phyloP scores from a whole-genome alignment of 805 yeast species.

The Lipomyces spencermartinsiae region DNA sequence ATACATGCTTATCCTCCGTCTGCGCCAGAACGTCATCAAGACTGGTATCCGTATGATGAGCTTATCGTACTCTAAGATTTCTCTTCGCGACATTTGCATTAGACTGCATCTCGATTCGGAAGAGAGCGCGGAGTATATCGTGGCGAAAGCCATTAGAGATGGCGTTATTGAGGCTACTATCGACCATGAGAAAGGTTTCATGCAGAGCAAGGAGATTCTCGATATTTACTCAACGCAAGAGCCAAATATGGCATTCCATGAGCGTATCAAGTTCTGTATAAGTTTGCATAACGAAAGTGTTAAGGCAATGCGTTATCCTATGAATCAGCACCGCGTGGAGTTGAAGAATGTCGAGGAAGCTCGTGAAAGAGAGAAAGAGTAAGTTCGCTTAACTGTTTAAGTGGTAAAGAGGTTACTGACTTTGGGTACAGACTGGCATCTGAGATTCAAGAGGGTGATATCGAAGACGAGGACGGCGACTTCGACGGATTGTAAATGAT shows the following conservation, averaged over 20 bases:
- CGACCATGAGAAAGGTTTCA: constrained; percentile 87
- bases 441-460: constrained; percentile 53
- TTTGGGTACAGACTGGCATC: constrained; percentile 46
- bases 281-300: constrained; percentile 89
- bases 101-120: constrained; percentile 91
- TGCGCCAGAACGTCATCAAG: constrained; percentile 96
- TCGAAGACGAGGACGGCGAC: constrained; percentile 51
- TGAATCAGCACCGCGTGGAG: constrained; percentile 57
- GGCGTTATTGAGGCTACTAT: constrained; percentile 96
- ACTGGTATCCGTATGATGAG: constrained; percentile 96
- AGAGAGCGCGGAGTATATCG: constrained; percentile 95
- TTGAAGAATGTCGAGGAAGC: constrained; percentile 60
- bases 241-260: constrained; percentile 89
- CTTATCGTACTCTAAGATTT: constrained; percentile 85
- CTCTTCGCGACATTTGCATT: constrained; percentile 91
- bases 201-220: constrained; percentile 85
- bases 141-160: constrained; percentile 94
- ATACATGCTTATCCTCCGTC: constrained; percentile 80
- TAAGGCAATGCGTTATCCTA: constrained; percentile 92
- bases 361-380: constrained; percentile 60
- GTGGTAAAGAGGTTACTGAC: constrained; percentile 1
- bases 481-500: constrained; percentile 33
- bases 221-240: constrained; percentile 86
- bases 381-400: constrained; percentile 2
- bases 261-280: constrained; percentile 91